A percentile compares a stretch with the other conserved stretches of the same genome.
Evolutionary conservation across 2,329 filamentous ascomycete genomes (phyloP).

Genomic region (Cordyceps militaris): DNA sequence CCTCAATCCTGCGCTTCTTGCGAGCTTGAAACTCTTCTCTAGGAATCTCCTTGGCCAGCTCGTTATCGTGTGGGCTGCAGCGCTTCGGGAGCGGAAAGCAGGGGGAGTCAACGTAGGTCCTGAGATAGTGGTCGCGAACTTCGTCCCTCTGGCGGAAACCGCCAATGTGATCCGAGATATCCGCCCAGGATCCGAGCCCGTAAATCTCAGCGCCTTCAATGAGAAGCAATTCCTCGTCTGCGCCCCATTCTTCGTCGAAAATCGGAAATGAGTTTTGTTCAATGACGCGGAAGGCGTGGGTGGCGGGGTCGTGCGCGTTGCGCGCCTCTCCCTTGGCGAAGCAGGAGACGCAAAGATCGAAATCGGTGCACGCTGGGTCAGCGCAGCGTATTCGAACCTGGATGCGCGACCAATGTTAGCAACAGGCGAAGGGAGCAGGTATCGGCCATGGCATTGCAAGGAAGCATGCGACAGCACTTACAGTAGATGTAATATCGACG

Average conservation of each 20-base stretch:
- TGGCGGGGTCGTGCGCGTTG: constrained; percentile 77
- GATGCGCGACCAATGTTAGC: constrained; percentile 15
- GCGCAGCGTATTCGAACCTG: constrained; percentile 94
- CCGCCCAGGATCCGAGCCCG: constrained; percentile 92
- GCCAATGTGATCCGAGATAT: constrained; percentile 96
- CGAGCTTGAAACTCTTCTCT: constrained; percentile 87
- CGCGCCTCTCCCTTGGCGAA: constrained; percentile 77
- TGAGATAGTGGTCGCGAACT: constrained; percentile 87
- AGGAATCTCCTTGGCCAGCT: constrained; percentile 70
- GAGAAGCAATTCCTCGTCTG: constrained; percentile 90
- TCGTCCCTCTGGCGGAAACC: constrained; percentile 93
- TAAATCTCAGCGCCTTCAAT: constrained; percentile 95
- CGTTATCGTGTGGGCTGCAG: constrained; percentile 75
- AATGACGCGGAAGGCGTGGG: constrained; percentile 86
- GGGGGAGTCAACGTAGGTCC: constrained; percentile 76
- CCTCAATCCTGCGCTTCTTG: constrained; percentile 90
- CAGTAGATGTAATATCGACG: constrained; percentile 93
- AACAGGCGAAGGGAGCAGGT: background rate
- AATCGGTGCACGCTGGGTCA: constrained; percentile 75
- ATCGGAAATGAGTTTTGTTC: constrained; percentile 98
- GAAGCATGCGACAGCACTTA: constrained; percentile 39
- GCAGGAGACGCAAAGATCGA: constrained; percentile 93
- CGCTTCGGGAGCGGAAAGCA: constrained; percentile 81
- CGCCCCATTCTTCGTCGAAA: constrained; percentile 90
- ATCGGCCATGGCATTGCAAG: background rate